Evolutionary conservation across 371 early-diverging fungal genomes (phyloP), one percentile per base, ranked within the genome.

Genomic region (Catenaria anguillulae): DNA sequence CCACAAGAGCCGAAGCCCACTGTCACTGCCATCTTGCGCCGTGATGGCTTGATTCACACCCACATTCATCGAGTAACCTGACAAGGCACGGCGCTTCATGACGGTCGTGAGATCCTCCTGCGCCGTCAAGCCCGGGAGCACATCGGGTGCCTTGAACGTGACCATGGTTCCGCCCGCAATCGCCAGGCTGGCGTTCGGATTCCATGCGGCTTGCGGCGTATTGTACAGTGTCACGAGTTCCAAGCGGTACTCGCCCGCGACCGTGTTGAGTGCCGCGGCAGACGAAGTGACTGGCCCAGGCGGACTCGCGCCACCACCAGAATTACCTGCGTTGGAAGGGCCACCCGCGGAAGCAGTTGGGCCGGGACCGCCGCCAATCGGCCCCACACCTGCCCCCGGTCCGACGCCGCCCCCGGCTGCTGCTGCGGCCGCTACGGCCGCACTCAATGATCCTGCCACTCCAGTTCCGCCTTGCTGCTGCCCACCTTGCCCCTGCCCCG

Each of bases 1-100:
- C 90, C 90, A 90, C 56, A 89, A 70, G 40, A 17, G 5, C 40
- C 40, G 17, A 10, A 40, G 40, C 40, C 40, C 10, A 17, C 40
- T 40, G 5, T 40, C 40, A 17, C 40, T 5, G 10, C 17, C 40
- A 10, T 40, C 40, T 40, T 40, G 40, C 35, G 60, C 60, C 0
- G 77, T 63, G 17, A 82, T 66, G 15, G 54, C 64, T 29, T 33
- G 43, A 54, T 68, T 66, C n/a, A 61, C 54, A 1, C 45, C 35
- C 4, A 66, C 37, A 21, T 50, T 58, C 34, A 58, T 5, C 10
- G 24, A 13, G 58, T 58, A 58, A 5, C 42, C 36, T 23, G 58
- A 13, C 36, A 13, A 17, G 34, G 58, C 42, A 24, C 58, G 42
- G 13, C 58, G 58, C 13, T 19, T 10, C 58, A 50, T 50, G 29